These are phyloP conservation scores for Coprinellus micaceus DNA, from an alignment of 768 basidiomycete species.

Conservation along the genomic window DNA sequence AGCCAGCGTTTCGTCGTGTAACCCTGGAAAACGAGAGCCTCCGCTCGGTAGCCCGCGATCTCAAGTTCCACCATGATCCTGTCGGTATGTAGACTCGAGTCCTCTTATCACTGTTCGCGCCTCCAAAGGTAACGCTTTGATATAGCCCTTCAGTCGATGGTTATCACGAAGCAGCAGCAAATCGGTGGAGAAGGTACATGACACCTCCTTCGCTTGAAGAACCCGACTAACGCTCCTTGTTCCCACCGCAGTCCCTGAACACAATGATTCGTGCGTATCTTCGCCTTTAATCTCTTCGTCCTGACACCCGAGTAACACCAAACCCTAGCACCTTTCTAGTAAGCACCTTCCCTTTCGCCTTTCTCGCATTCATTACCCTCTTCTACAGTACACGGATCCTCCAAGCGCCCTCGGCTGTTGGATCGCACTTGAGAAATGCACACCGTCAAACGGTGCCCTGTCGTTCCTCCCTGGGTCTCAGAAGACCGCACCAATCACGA, in stretches of 20 bases:
- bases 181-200: conserved; percentile 86
- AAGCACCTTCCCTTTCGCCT: conserved; percentile 16
- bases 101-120: not conserved
- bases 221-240: not conserved
- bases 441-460: conserved; percentile 75
- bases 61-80: conserved; percentile 83
- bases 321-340: conserved; percentile 68
- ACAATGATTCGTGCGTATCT: conserved; percentile 82
- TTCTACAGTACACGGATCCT: conserved; percentile 79
- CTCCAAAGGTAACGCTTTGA: no score
- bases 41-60: conserved; percentile 64
- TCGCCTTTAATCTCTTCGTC: conserved; percentile 1
- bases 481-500: conserved; percentile 63
- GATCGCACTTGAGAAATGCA: conserved; percentile 92
- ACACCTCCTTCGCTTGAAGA: not conserved
- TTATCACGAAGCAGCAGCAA: conserved; percentile 90
- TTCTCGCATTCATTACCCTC: not conserved
- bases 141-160: conserved; percentile 85
- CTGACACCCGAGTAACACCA: not conserved
- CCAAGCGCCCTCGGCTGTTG: conserved; percentile 93
- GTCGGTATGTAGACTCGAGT: conserved; percentile 43
- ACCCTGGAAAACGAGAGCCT: conserved; percentile 79
- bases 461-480: conserved; percentile 93
- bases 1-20: conserved; percentile 72
- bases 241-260: conserved; percentile 64